Evolutionary conservation across 768 basidiomycete genomes (phyloP).

Genomic region (Amanita phalloides): DNA sequence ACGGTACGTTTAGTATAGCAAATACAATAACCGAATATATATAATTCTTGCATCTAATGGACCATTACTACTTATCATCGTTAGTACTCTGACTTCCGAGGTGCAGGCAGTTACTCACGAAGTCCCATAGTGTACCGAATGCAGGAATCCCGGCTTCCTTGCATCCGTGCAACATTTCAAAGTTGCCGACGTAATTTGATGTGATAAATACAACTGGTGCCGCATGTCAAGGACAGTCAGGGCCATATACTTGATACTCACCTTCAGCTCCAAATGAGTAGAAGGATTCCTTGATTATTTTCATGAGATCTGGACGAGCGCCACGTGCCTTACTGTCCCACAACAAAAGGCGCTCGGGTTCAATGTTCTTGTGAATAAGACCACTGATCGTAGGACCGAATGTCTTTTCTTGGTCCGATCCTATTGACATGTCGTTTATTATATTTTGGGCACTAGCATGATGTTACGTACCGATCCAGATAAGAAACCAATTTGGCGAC

Average conservation of each 20-base stretch:
- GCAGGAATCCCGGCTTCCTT: constrained; percentile 58
- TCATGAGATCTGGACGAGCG: constrained; percentile 71
- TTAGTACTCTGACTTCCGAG: not conserved
- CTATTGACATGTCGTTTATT: constrained; percentile 21
- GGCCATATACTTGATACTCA: constrained; percentile 11
- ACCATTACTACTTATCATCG: not conserved
- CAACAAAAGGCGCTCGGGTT: constrained; percentile 60
- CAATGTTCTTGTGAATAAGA: constrained; percentile 61
- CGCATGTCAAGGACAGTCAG: not conserved
- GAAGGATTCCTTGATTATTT: constrained; percentile 60
- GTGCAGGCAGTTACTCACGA: constrained; percentile 21
- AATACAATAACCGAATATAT: not conserved
- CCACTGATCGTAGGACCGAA: constrained; percentile 61
- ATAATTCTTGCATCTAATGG: not conserved
- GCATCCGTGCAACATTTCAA: constrained; percentile 72
- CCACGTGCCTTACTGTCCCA: constrained; percentile 74
- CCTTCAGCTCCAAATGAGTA: constrained; percentile 65
- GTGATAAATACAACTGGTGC: constrained; percentile 67
- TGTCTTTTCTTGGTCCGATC: constrained; percentile 76
- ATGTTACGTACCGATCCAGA: constrained; percentile 53
- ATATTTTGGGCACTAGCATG: not conserved
- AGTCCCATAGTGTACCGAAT: constrained; percentile 67
- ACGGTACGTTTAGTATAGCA: not conserved
- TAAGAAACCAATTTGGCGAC: constrained; percentile 66
- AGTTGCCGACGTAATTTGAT: constrained; percentile 72